Conservation (phyloP, 2,329 filamentous ascomycete species). For the Fusarium mexicanum region DNA sequence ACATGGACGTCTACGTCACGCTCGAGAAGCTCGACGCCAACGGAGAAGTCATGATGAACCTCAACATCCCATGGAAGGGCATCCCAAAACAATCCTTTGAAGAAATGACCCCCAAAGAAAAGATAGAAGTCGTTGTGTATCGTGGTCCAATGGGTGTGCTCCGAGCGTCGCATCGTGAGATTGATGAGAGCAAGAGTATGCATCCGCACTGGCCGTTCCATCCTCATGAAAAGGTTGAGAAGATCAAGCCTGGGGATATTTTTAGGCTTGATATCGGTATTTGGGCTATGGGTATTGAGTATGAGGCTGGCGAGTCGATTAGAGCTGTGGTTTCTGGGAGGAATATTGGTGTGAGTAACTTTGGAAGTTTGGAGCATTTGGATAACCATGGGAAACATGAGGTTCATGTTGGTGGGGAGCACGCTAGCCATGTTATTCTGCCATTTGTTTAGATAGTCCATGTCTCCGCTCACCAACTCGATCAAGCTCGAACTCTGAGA, state of each 20-base stretch:
- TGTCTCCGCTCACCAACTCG: neutral
- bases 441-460: neutral
- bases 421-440: neutral
- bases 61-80: slow-evolving; percentile 3
- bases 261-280: slow-evolving; percentile 2
- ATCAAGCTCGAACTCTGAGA: neutral
- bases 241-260: neutral
- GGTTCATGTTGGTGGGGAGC: neutral
- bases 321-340: neutral
- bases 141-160: slow-evolving; percentile 8
- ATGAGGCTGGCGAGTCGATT: slow-evolving; percentile 1
- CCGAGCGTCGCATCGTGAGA: slow-evolving; percentile 3
- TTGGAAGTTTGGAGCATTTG: slow-evolving; percentile 12
- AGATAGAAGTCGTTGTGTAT: slow-evolving; percentile 2
- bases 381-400: slow-evolving; percentile 6
- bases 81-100: neutral
- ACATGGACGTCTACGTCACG: slow-evolving; percentile 9
- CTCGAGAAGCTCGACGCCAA: neutral
- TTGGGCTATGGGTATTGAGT: slow-evolving; percentile 18
- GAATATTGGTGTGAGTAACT: slow-evolving; percentile 5
- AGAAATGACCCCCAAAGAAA: neutral
- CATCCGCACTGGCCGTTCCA: slow-evolving; percentile 17
- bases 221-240: slow-evolving; percentile 1
- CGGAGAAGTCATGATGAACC: slow-evolving; percentile 5
- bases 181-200: slow-evolving; percentile 16